Percentiles rank a stretch among this genome's conserved stretches.
Evolutionary conservation across 768 basidiomycete species (phyloP).

Genomic region (Boletellus ananas): DNA sequence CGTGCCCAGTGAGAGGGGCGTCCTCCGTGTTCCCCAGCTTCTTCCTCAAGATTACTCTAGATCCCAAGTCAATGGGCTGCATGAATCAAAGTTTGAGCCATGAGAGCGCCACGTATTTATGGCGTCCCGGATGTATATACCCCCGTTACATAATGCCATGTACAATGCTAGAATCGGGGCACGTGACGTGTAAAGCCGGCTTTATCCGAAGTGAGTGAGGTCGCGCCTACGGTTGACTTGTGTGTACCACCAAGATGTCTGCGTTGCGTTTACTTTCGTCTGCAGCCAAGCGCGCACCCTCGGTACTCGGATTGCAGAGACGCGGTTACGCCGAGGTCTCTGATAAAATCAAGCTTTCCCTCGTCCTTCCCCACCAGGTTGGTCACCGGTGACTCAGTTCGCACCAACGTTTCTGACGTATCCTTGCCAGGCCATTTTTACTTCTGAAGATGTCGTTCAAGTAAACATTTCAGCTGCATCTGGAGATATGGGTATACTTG

Average conservation of each 20-base stretch:
- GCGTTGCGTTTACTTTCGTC: constrained; percentile 67
- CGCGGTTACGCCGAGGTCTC: constrained; percentile 91
- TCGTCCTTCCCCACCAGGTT: constrained; percentile 95
- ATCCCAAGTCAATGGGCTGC: constrained; percentile 20
- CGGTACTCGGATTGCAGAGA: constrained; percentile 48
- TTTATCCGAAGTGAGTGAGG: constrained; percentile 21
- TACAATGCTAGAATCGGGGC: constrained; percentile 4
- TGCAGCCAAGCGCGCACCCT: constrained; percentile 57
- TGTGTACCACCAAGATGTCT: constrained; percentile 50
- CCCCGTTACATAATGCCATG: background rate
- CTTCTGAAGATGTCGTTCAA: constrained; percentile 87
- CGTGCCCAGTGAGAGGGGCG: constrained; percentile 60
- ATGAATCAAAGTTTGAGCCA: constrained; percentile 27
- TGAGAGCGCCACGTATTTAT: background rate
- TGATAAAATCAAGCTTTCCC: constrained; percentile 88
- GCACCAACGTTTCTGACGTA: constrained; percentile 10
- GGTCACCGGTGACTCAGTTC: constrained; percentile 23
- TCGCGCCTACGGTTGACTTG: background rate
- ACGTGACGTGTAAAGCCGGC: constrained; percentile 27
- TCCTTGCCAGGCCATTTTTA: constrained; percentile 73
- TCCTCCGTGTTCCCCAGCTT: constrained; percentile 54
- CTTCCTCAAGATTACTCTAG: constrained; percentile 59
- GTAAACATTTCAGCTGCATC: constrained; percentile 92
- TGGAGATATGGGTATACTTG: constrained; percentile 99
- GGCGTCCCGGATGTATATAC: background rate